phyloP scores from a whole-genome alignment of 108 stramenopile genomes.

The Epithemia pelagica region DNA sequence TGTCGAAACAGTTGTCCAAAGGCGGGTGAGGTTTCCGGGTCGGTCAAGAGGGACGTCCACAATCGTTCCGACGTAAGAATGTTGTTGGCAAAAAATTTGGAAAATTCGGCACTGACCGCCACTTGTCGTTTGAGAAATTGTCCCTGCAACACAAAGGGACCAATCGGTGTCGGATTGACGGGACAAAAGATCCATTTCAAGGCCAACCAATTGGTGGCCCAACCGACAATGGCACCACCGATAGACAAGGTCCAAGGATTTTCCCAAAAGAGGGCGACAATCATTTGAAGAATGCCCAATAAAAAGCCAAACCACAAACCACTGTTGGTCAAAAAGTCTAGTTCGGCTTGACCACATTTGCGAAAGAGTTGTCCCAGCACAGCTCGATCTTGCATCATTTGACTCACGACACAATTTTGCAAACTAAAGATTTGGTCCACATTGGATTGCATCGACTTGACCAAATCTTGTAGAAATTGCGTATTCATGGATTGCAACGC shows the following conservation, averaged over 20 bases:
- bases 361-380: conserved; percentile 69
- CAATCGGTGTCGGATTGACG: conserved; percentile 82
- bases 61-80: conserved; percentile 70
- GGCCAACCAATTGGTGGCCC: conserved; percentile 91
- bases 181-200: conserved; percentile 94
- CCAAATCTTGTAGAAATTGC: conserved; percentile 28
- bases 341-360: conserved; percentile 73
- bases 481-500: conserved; percentile 15
- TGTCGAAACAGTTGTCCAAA: conserved; percentile 43
- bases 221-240: conserved; percentile 85
- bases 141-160: conserved; percentile 90
- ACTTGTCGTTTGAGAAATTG: conserved; percentile 86
- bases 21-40: conserved; percentile 58
- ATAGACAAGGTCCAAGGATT: conserved; percentile 89
- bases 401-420: conserved; percentile 77
- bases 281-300: conserved; percentile 89
- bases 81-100: conserved; percentile 72
- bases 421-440: conserved; percentile 63
- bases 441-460: conserved; percentile 67
- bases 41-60: conserved; percentile 70
- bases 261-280: conserved; percentile 87
- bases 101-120: conserved; percentile 80
- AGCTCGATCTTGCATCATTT: conserved; percentile 78
- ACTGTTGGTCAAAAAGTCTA: conserved; percentile 80
- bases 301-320: conserved; percentile 94